A percentile compares a stretch with the other conserved stretches of the same genome.
Conservation (phyloP, 345 rosid genomes). For the Toxicodendron radicans region DNA sequence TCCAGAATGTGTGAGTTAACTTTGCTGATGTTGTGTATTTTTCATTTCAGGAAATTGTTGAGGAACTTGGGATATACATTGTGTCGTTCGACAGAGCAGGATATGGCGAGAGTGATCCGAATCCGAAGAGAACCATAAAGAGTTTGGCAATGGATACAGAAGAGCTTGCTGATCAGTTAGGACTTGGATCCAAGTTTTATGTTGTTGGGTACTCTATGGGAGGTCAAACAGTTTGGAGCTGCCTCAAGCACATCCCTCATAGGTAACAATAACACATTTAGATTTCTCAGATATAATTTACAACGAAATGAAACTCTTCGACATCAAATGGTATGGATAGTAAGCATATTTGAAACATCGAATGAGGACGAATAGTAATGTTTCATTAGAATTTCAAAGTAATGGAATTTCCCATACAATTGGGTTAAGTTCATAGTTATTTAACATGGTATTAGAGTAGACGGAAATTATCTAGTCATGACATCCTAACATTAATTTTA, state of each 20-base stretch:
- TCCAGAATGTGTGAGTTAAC: background rate
- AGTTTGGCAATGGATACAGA: constrained; percentile 48
- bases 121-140: constrained; percentile 38
- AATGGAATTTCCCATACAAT: no score
- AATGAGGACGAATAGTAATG: no score
- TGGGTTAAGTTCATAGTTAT: no score
- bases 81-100: constrained; percentile 55
- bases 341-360: no score
- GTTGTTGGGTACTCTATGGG: constrained; percentile 54
- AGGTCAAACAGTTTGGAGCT: constrained; percentile 47
- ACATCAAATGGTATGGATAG: no score
- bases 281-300: background rate
- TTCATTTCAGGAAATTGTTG: constrained; percentile 39
- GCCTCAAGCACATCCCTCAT: constrained; percentile 57
- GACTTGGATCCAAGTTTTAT: constrained; percentile 45
- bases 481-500: no score
- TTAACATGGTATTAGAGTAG: no score
- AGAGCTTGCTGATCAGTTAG: constrained; percentile 47
- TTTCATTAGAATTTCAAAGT: no score
- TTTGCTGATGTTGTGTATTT: background rate
- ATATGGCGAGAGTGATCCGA: constrained; percentile 54
- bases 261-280: constrained; percentile 28
- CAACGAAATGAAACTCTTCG: no score
- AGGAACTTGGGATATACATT: constrained; percentile 37
- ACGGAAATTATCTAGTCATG: no score